Evolutionary conservation across 75 land plant genomes (phyloP).

Genomic region (Azolla pinnata): DNA sequence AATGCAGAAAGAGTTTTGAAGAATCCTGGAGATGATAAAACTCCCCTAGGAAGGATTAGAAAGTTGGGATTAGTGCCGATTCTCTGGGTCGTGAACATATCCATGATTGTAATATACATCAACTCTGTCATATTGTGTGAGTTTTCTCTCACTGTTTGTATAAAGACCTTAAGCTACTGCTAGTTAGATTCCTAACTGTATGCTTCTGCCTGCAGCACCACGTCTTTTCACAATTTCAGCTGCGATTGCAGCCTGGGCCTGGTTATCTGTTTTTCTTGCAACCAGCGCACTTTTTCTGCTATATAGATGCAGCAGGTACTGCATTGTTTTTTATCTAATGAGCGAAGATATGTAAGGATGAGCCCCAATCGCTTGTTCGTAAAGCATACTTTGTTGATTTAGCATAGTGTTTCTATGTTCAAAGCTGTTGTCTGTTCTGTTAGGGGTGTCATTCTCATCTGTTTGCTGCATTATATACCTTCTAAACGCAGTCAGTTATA

Average conservation of each 20-base stretch:
- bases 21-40: constrained; percentile 78
- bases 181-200: neutral
- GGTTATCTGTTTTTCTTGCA: constrained; percentile 64
- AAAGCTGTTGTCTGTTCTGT: no score
- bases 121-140: constrained; percentile 78
- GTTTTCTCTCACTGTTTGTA: neutral
- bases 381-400: no score
- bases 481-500: no score
- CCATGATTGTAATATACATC: constrained; percentile 50
- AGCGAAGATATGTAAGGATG: no score
- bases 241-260: constrained; percentile 67
- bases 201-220: constrained; percentile 26
- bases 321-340: no score
- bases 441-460: no score
- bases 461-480: no score
- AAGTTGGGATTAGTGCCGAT: constrained; percentile 90
- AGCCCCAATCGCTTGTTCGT: no score
- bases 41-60: constrained; percentile 44
- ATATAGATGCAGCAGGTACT: constrained; percentile 77
- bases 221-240: constrained; percentile 56
- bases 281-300: constrained; percentile 47
- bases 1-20: constrained; percentile 84
- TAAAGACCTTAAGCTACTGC: neutral
- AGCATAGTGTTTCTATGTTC: no score
- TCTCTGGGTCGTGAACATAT: constrained; percentile 61